Evolutionary conservation across 176 grass and related monocot genomes (phyloP), one percentile per base, ranked within the genome.

Genomic region (Puya raimondii): DNA sequence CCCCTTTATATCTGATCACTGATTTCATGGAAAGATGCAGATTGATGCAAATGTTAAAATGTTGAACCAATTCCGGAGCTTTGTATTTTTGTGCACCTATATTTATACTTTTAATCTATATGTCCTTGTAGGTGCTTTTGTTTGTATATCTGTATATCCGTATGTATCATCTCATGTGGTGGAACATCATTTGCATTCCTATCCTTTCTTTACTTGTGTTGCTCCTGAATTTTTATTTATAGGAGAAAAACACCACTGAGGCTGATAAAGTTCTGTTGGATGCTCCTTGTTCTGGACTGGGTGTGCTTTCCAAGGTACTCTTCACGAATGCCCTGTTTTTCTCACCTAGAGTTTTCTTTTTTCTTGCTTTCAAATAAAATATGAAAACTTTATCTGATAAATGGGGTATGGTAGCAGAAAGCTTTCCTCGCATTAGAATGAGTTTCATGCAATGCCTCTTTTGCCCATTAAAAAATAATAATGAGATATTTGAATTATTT

Each of bases 191-290:
- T 42, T 18, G 65, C 47, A 12, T 11, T 42, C 64, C 50, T 74
- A 14, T 47, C 64, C n/a, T 50, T 64, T 50, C 3, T 64, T 64
- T 23, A 15, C 1, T 56, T 47, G 20, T 27, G 42, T 17, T 33
- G 51, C 52, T 76, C 25, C 12, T 42, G 33, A 42, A 42, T 76
- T 29, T 9, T 47, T 10, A 14, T 57, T 88, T 82, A 25, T 69
- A 96, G 92, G 74, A 76, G 53, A 74, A 84, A 76, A 79, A 74
- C 64, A 57, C 67, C 52, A 52, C 61, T 27, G 75, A 84, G 69
- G 81, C 72, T 73, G 92, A 91, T 73, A 96, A 96, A 78, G 92
- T 96, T 47, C 79, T 96, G 15, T 78, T 96, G 83, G 92, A 96
- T 73, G 83, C 84, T 72, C 88, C 92, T 56, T 96, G 92, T 71